Base-by-base conservation (phyloP, 345 rosid genomes). In the Pugionium cornutum region DNA sequence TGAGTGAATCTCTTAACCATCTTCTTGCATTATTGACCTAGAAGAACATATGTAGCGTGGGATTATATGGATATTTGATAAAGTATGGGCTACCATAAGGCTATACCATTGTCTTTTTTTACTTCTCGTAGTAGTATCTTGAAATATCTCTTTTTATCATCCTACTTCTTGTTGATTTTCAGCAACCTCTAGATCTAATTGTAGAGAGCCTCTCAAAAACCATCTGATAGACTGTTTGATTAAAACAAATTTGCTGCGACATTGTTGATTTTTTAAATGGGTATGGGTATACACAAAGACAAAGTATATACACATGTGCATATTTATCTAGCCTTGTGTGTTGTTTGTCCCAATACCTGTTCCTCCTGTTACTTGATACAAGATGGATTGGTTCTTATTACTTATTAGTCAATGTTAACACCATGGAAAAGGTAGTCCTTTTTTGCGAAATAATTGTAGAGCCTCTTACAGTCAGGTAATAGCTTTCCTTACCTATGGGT, bases 391-490 rank as follows among this genome's bases (percentile, higher is more conserved):
- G 57, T 52, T 58, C 9, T 37, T 59, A 2, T 45, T 59, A 66
- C 9, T 37, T 59, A 2, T 45, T 59, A 66, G 67, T 45, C 34
- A 31, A n/a, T 59, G 11, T 52, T 65, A 64, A 18, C 5, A 36
- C 11, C 44, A 53, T 7, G 34, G 49, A 27, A 50, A 57, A 6
- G 25, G 46, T 50, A 18, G 18, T 18, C 50, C 36, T 43, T 45
- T 40, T 34, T 50, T 64, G 45, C 35, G 56, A 67, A 46, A 58
- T 50, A 46, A 40, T 53, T 57, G 25, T 56, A 75, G 41, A 64
- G 76, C 62, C 68, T 41, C 1, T 43, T 42, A 46, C 9, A 46
- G 48, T 64, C 61, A 78, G 80, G 79, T 79, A 78, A 63, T 43
- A 42, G 66, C 53, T 65, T 66, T 32, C 11, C 29, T 50, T 58